Conservation (phyloP, 2,329 filamentous ascomycete species). For the Iodosphaeria phyllophila region DNA sequence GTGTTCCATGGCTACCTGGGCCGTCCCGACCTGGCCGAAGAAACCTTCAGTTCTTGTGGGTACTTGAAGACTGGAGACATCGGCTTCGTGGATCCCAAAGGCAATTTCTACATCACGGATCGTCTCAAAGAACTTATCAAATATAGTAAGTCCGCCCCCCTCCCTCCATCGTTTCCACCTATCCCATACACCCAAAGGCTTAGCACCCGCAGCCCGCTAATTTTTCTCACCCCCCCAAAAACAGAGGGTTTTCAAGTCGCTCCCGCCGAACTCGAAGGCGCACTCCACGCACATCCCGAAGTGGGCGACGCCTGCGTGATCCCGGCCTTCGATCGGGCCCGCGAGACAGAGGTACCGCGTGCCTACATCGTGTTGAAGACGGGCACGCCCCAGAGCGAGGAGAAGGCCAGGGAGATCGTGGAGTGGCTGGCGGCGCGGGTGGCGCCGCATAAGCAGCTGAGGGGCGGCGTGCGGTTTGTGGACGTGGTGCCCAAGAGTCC, state of each 20-base stretch:
- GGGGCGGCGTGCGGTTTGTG: conserved; percentile 25
- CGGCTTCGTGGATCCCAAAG: conserved; percentile 55
- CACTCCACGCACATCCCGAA: conserved; percentile 22
- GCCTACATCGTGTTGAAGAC: conserved; percentile 38
- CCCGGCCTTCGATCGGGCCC: conserved; percentile 37
- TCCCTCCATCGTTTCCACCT: not conserved
- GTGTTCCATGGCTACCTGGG: conserved; percentile 66
- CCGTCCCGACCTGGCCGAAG: conserved; percentile 48
- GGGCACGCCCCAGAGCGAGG: conserved; percentile 16
- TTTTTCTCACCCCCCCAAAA: conserved; percentile 13
- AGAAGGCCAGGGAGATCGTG: conserved; percentile 19
- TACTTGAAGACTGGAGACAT: conserved; percentile 89
- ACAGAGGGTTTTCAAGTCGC: conserved; percentile 55
- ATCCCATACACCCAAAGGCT: not conserved
- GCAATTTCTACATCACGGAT: conserved; percentile 82
- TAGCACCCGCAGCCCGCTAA: conserved; percentile 6
- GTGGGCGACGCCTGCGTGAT: conserved; percentile 42
- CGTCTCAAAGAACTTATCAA: conserved; percentile 54
- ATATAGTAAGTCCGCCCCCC: conserved; percentile 25
- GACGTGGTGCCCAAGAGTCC: conserved; percentile 43
- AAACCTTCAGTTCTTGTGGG: conserved; percentile 56
- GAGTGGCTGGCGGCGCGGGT: conserved; percentile 19
- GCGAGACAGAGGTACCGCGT: conserved; percentile 50
- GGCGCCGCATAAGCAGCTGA: conserved; percentile 19
- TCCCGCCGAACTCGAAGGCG: conserved; percentile 42